phyloP scores from a whole-genome alignment of 345 rosid genomes.

The Lagerstroemia speciosa region DNA sequence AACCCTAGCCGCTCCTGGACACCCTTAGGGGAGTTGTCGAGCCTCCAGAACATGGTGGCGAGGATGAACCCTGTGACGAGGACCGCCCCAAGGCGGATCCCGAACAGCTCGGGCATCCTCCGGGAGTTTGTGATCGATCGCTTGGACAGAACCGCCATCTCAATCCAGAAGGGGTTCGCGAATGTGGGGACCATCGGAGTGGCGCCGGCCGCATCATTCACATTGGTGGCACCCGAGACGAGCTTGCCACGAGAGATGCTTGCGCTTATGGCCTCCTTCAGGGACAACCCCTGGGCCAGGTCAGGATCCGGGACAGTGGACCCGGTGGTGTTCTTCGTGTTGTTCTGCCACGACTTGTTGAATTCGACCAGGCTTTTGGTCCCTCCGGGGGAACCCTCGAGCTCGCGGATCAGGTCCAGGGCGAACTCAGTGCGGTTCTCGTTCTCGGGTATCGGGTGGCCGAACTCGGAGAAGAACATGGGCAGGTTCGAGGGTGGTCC shows the following conservation, averaged over 20 bases:
- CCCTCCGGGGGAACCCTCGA: slow-evolving; percentile 81
- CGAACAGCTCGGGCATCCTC: slow-evolving; percentile 74
- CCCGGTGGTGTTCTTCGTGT: slow-evolving; percentile 37
- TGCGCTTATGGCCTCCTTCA: slow-evolving; percentile 88
- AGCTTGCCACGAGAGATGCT: slow-evolving; percentile 83
- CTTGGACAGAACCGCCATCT: slow-evolving; percentile 61
- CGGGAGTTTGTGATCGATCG: slow-evolving; percentile 58
- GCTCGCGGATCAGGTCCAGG: slow-evolving; percentile 71
- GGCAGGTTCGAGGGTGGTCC: slow-evolving; percentile 68
- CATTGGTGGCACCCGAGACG: slow-evolving; percentile 47
- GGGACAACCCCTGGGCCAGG: slow-evolving; percentile 32
- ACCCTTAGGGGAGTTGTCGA: slow-evolving; percentile 83
- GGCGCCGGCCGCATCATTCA: slow-evolving; percentile 13
- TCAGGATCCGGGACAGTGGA: slow-evolving; percentile 22
- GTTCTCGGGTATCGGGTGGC: slow-evolving; percentile 74
- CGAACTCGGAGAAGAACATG: slow-evolving; percentile 60
- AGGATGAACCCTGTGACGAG: slow-evolving; percentile 80
- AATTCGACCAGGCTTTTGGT: slow-evolving; percentile 71
- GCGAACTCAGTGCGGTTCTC: slow-evolving; percentile 91
- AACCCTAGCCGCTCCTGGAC: slow-evolving; percentile 81
- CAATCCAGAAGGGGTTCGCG: slow-evolving; percentile 79
- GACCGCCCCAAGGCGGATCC: slow-evolving; percentile 65
- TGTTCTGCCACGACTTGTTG: slow-evolving; percentile 56
- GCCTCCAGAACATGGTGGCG: slow-evolving; percentile 83
- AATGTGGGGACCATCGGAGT: slow-evolving; percentile 65